phyloP scores from a whole-genome alignment of 306 rosid species.

The Mimosa bimucronata region DNA sequence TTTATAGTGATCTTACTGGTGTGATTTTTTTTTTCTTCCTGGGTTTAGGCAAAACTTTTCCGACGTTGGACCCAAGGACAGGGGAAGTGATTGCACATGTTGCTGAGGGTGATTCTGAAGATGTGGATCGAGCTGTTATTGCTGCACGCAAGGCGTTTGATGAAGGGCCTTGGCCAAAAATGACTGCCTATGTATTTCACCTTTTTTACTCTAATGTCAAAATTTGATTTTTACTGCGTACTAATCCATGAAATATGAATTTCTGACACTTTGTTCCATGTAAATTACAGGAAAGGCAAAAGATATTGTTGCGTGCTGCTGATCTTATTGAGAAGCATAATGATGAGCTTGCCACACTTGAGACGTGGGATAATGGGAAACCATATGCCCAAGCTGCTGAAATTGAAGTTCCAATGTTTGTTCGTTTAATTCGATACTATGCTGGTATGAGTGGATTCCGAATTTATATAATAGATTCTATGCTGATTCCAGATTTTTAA shows the following conservation, averaged over 20 bases:
- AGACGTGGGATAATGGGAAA: constrained; percentile 96
- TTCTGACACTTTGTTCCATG: constrained; percentile 18
- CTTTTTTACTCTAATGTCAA: background rate
- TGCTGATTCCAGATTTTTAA: constrained; percentile 14
- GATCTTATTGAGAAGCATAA: constrained; percentile 78
- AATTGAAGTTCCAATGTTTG: constrained; percentile 72
- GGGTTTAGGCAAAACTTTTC: constrained; percentile 73
- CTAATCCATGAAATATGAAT: background rate
- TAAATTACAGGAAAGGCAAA: constrained; percentile 69
- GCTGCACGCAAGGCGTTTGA: constrained; percentile 92
- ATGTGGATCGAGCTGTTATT: constrained; percentile 80
- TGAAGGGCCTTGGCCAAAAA: constrained; percentile 91
- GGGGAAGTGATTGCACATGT: constrained; percentile 86
- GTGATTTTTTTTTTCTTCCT: constrained; percentile 20
- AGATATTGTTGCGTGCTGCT: constrained; percentile 71
- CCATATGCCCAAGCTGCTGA: constrained; percentile 78
- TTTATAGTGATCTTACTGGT: constrained; percentile 28
- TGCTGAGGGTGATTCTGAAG: constrained; percentile 85
- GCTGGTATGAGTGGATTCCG: constrained; percentile 57
- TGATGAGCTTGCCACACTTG: constrained; percentile 82
- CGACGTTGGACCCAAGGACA: constrained; percentile 82
- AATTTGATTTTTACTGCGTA: background rate
- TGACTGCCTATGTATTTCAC: constrained; percentile 80
- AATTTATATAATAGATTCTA: background rate
- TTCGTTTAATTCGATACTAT: constrained; percentile 74